Percentiles rank a stretch among this genome's conserved stretches.
These are phyloP conservation scores for Paraconiothyrium brasiliense DNA, from an alignment of 2,329 filamentous ascomycete species.

Conservation along the genomic window DNA sequence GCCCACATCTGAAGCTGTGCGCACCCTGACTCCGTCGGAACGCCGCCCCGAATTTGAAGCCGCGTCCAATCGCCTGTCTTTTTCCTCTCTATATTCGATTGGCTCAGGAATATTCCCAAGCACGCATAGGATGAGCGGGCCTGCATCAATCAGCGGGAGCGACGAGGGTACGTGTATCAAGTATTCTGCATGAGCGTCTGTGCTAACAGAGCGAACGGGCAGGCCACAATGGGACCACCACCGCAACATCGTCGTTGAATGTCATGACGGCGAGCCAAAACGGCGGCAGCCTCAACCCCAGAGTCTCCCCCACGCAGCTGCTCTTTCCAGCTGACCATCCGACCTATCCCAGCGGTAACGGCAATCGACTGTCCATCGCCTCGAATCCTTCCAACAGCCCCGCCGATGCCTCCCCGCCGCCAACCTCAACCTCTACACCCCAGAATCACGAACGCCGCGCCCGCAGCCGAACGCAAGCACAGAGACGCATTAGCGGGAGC, in stretches of 20 bases:
- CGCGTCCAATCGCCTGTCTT: conserved; percentile 73
- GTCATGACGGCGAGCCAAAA: conserved; percentile 57
- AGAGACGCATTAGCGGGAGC: conserved; percentile 82
- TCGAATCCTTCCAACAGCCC: conserved; percentile 13
- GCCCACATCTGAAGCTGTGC: conserved; percentile 41
- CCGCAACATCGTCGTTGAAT: conserved; percentile 54
- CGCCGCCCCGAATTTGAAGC: conserved; percentile 56
- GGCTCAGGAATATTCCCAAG: conserved; percentile 66
- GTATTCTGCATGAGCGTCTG: not conserved
- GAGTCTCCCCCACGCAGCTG: conserved; percentile 50
- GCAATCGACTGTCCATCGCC: conserved; percentile 10
- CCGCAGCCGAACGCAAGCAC: conserved; percentile 62
- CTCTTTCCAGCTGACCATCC: conserved; percentile 46
- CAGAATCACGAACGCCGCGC: conserved; percentile 40
- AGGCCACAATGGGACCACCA: conserved; percentile 48
- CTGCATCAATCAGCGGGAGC: conserved; percentile 56
- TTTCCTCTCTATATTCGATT: conserved; percentile 77
- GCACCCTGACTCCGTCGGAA: conserved; percentile 58
- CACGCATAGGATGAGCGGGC: conserved; percentile 60
- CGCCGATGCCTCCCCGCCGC: conserved; percentile 9
- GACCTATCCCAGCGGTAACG: not conserved
- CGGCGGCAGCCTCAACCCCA: conserved; percentile 51
- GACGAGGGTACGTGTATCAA: conserved; percentile 52
- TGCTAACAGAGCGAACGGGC: not conserved
- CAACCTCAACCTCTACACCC: conserved; percentile 26